Evolutionary conservation across 805 yeast genomes (phyloP).

Genomic region (Pichia phayaonensis): DNA sequence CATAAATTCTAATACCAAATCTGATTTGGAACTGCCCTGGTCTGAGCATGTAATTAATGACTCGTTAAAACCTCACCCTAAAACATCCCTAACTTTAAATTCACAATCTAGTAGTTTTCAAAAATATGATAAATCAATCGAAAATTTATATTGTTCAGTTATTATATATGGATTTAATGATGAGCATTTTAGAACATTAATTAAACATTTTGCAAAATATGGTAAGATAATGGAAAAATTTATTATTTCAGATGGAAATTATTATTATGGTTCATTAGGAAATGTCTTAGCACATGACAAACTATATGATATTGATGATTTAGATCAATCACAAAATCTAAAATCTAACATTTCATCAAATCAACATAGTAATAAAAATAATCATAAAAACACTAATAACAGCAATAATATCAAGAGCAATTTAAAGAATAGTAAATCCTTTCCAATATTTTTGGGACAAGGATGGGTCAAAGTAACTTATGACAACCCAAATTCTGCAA

Average conservation of each 20-base stretch:
- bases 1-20: background rate
- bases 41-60: background rate
- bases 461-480: conserved; percentile 91
- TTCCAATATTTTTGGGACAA: conserved; percentile 75
- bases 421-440: conserved; percentile 3
- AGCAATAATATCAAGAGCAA: background rate
- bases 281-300: conserved; percentile 1
- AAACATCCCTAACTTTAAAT: background rate
- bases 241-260: background rate
- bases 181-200: conserved; percentile 53
- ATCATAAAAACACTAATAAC: background rate
- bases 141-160: conserved; percentile 50
- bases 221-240: conserved; percentile 13
- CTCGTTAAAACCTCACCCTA: background rate
- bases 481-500: conserved; percentile 64
- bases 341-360: background rate
- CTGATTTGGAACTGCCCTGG: conserved; percentile 2
- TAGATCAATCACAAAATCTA: background rate
- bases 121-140: background rate
- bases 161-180: conserved; percentile 88
- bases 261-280: conserved; percentile 3
- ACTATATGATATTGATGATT: background rate
- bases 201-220: conserved; percentile 30
- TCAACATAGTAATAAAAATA: background rate
- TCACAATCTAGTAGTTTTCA: background rate